Percentiles rank a stretch among this genome's conserved stretches.
These are phyloP conservation scores for Lyophyllum shimeji DNA, from an alignment of 768 basidiomycete genomes.

Conservation along the genomic window DNA sequence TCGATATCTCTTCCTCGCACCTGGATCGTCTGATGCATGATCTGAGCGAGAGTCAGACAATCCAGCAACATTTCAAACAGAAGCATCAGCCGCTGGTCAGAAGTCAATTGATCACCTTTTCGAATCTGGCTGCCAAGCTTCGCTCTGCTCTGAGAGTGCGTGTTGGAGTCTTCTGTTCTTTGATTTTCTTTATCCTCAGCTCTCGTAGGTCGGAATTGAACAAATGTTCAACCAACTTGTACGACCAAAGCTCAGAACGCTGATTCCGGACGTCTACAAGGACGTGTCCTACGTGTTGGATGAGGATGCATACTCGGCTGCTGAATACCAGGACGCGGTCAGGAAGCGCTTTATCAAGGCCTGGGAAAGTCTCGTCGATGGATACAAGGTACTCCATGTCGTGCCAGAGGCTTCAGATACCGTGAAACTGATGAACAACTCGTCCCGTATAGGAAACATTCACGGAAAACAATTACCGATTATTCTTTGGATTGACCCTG, in stretches of 20 bases:
- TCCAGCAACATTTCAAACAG: conserved; percentile 69
- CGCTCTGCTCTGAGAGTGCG: conserved; percentile 72
- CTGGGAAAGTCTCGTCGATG: conserved; percentile 86
- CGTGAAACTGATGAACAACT: not conserved
- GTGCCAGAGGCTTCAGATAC: not conserved
- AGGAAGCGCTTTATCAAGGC: conserved; percentile 87
- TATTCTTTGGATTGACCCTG: conserved; percentile 82
- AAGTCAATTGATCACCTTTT: conserved; percentile 47
- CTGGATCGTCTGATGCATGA: conserved; percentile 81
- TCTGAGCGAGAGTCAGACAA: conserved; percentile 47
- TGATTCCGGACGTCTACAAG: conserved; percentile 87
- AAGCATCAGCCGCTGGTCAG: conserved; percentile 53
- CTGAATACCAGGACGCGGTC: conserved; percentile 84
- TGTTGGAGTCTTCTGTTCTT: not conserved
- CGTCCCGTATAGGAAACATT: conserved; percentile 63
- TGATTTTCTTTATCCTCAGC: not conserved
- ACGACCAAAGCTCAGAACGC: conserved; percentile 79
- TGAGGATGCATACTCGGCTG: conserved; percentile 80
- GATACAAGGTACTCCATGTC: conserved; percentile 67
- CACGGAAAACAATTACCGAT: conserved; percentile 84
- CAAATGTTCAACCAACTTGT: conserved; percentile 95
- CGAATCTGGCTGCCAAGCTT: conserved; percentile 61
- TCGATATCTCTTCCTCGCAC: conserved; percentile 91
- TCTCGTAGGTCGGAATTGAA: conserved; percentile 73
- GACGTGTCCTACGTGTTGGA: conserved; percentile 88